phyloP scores from a whole-genome alignment of 2,329 filamentous ascomycete species.

The Pestalotiopsis sp. region DNA sequence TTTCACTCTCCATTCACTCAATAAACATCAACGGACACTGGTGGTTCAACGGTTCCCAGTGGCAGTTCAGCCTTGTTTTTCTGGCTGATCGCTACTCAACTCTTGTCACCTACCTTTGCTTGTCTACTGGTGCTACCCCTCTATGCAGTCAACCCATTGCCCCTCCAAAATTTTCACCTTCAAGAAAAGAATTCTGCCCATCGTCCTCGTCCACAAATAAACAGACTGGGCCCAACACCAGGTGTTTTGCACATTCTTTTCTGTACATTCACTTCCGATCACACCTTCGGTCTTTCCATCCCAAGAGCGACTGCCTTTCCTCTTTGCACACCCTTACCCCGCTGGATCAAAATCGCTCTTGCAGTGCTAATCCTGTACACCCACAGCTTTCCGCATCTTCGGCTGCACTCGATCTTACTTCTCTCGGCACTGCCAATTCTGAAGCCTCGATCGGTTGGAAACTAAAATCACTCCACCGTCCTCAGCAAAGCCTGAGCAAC shows the following conservation, averaged over 20 bases:
- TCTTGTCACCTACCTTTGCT: conserved; percentile 3
- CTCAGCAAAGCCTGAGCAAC: conserved; percentile 60
- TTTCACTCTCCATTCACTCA: background rate
- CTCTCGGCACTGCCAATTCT: conserved; percentile 40
- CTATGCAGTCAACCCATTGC: conserved; percentile 6
- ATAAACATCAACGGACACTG: background rate
- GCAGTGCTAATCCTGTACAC: conserved; percentile 20
- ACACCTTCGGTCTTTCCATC: background rate
- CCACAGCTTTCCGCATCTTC: conserved; percentile 78
- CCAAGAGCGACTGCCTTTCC: background rate
- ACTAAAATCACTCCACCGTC: conserved; percentile 66
- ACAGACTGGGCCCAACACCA: background rate
- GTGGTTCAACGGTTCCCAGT: background rate
- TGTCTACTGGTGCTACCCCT: background rate
- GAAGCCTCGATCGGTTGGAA: conserved; percentile 56
- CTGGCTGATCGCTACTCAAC: background rate
- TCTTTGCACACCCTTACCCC: background rate
- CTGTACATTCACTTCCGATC: background rate
- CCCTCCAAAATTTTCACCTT: conserved; percentile 14
- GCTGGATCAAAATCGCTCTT: background rate
- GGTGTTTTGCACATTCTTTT: background rate
- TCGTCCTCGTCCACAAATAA: background rate
- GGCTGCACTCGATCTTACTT: conserved; percentile 78
- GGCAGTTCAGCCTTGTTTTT: background rate
- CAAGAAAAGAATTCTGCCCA: conserved; percentile 8